Evolutionary conservation across 345 rosid genomes (phyloP), one percentile per base, ranked within the genome.

Genomic region (Bruguiera sexangula): DNA sequence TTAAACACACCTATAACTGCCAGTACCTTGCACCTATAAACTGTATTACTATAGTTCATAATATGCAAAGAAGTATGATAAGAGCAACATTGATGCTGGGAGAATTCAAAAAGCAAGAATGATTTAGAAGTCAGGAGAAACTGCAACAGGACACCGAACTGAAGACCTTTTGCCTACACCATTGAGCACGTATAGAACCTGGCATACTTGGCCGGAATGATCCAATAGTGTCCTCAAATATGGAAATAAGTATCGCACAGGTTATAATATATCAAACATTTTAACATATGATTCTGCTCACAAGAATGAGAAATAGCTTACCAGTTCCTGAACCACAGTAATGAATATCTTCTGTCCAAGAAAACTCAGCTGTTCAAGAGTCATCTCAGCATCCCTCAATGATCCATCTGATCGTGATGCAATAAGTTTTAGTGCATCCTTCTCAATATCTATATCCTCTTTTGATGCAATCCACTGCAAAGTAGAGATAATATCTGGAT

Each of bases 401-500:
- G 99, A 96, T 66, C 99, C 99, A 79, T 96, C 98, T 16, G 99
- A 96, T 70, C 85, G 85, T n/a, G 96, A 90, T 59, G 99, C 95
- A 76, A 96, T 90, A 68, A 96, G 95, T 62, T 90, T 92, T 66
- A 92, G 77, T 0, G 98, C 99, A 52, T 92, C 89, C 63, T 80
- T 87, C 59, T 88, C 90, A 51, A 95, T 92, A 65, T 84, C 87
- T 24, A 95, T 67, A 59, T 78, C 82, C 81, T 95, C 98, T 77
- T 79, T 87, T 39, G 87, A 84, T 20, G 92, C 87, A 76, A 95
- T 86, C 84, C 83, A 69, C 75, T 90, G 96, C 78, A 95, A 73
- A 54, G 92, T 87, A 80, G 80, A 77, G 51, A 90, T 82, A 65
- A 96, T 88, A 81, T 96, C 98, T 9, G 83, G 88, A 69, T 96